A percentile compares a stretch with the other conserved stretches of the same genome.
phyloP scores from a whole-genome alignment of 2,329 filamentous ascomycete species.

The Cordyceps militaris region DNA sequence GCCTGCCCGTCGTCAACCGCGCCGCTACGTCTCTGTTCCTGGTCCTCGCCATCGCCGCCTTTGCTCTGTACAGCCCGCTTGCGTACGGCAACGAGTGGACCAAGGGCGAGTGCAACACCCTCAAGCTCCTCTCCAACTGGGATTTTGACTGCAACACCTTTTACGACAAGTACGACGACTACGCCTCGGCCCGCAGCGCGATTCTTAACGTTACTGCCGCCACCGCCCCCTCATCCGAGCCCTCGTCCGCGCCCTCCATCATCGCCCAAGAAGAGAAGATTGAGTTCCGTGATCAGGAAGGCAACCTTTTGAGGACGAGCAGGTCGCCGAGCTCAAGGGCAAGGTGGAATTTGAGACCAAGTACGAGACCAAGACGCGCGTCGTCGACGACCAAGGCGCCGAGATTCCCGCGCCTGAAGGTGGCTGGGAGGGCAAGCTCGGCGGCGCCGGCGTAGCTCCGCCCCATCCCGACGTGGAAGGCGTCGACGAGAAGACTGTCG shows the following conservation, averaged over 20 bases:
- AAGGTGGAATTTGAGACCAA: conserved; percentile 94
- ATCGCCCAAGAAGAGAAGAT: conserved; percentile 67
- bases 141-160: conserved; percentile 99
- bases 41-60: conserved; percentile 64
- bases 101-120: conserved; percentile 72
- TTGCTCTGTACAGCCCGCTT: conserved; percentile 79
- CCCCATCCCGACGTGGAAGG: conserved; percentile 57
- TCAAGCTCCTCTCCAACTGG: conserved; percentile 85
- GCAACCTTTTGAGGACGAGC: conserved; percentile 79
- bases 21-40: conserved; percentile 68
- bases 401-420: conserved; percentile 51
- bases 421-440: conserved; percentile 28
- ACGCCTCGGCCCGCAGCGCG: conserved; percentile 33
- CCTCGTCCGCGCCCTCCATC: conserved; percentile 39
- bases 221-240: conserved; percentile 36
- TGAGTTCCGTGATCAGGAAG: conserved; percentile 91
- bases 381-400: conserved; percentile 74
- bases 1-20: conserved; percentile 67
- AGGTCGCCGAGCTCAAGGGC: conserved; percentile 78
- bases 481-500: conserved; percentile 50
- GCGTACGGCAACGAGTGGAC: conserved; percentile 95
- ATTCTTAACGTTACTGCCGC: conserved; percentile 32
- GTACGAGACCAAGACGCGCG: conserved; percentile 87
- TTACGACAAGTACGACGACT: conserved; percentile 44
- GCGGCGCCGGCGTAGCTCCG: conserved; percentile 41